Conservation (phyloP, 2,329 filamentous ascomycete genomes). For the Penicillium sp. region DNA sequence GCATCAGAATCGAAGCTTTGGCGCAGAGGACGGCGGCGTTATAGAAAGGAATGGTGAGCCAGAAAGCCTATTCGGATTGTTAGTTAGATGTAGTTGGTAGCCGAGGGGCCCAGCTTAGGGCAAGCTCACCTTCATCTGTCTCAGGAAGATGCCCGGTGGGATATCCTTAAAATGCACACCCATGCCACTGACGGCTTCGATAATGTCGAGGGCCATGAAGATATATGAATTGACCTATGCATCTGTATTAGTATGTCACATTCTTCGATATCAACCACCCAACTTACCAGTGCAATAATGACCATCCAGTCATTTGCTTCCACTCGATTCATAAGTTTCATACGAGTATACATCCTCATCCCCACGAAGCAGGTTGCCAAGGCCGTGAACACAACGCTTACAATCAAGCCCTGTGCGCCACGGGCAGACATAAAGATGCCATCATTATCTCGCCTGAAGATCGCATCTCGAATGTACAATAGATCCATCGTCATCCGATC, state of each 20-base stretch:
- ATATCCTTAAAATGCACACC: slow-evolving; percentile 36
- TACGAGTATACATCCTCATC: slow-evolving; percentile 34
- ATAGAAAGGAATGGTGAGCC: slow-evolving; percentile 41
- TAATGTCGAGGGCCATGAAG: slow-evolving; percentile 37
- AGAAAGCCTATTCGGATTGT: slow-evolving; percentile 31
- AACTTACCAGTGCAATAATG: slow-evolving; percentile 32
- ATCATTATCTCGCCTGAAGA: slow-evolving; percentile 18
- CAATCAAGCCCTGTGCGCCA: slow-evolving; percentile 26
- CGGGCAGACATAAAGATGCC: slow-evolving; percentile 25
- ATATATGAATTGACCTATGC: slow-evolving; percentile 32
- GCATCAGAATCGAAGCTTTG: slow-evolving; percentile 50
- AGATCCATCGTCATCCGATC: slow-evolving; percentile 14
- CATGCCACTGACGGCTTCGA: slow-evolving; percentile 37
- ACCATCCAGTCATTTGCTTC: slow-evolving; percentile 41
- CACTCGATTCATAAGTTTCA: slow-evolving; percentile 31
- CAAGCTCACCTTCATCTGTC: slow-evolving; percentile 34
- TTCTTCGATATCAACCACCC: not conserved
- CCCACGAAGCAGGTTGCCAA: slow-evolving; percentile 32
- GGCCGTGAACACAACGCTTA: slow-evolving; percentile 34
- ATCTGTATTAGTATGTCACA: not conserved
- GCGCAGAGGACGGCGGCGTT: slow-evolving; percentile 40
- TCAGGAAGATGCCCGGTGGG: slow-evolving; percentile 26
- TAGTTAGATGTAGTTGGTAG: not conserved
- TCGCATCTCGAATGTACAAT: slow-evolving; percentile 15
- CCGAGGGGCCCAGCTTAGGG: not conserved